A percentile compares a stretch with the other conserved stretches of the same genome.
These are phyloP conservation scores for Aspergillus quadrilineatus DNA, from an alignment of 2,329 filamentous ascomycete species.

Conservation along the genomic window DNA sequence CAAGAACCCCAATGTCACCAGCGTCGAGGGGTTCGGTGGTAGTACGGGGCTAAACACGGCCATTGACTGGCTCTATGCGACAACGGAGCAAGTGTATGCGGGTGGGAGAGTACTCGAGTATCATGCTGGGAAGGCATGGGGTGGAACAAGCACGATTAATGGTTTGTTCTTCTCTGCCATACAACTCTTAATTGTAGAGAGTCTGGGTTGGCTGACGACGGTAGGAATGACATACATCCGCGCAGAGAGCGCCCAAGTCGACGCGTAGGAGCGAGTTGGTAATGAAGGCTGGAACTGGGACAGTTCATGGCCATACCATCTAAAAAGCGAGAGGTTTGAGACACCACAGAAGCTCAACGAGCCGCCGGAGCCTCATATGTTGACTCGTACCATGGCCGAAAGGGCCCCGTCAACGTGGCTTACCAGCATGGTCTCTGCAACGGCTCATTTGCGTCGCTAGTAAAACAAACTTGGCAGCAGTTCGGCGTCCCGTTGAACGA, in stretches of 20 bases:
- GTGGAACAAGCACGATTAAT: conserved; percentile 47
- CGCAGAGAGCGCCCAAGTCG: conserved; percentile 36
- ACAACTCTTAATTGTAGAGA: neutral
- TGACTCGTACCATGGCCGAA: conserved; percentile 24
- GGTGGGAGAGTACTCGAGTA: conserved; percentile 29
- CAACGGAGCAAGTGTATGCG: conserved; percentile 39
- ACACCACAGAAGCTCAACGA: conserved; percentile 21
- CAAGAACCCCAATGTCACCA: conserved; percentile 31
- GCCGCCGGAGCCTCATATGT: conserved; percentile 27
- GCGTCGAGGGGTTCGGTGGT: conserved; percentile 21
- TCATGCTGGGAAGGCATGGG: conserved; percentile 44
- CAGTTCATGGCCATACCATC: conserved; percentile 30
- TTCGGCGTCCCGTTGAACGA: conserved; percentile 39
- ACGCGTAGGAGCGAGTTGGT: conserved; percentile 35
- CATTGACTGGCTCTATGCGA: conserved; percentile 45
- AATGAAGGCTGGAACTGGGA: conserved; percentile 35
- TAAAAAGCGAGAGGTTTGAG: conserved; percentile 29
- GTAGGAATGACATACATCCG: conserved; percentile 40
- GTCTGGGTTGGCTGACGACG: neutral
- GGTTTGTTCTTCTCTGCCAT: conserved; percentile 23
- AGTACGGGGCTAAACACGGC: conserved; percentile 28
- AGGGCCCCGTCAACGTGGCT: neutral
- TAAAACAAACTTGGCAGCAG: conserved; percentile 37
- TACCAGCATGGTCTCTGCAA: conserved; percentile 20
- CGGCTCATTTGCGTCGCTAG: conserved; percentile 23